Base-by-base conservation (phyloP, 2,329 filamentous ascomycete species). In the Xylariaceae sp. region DNA sequence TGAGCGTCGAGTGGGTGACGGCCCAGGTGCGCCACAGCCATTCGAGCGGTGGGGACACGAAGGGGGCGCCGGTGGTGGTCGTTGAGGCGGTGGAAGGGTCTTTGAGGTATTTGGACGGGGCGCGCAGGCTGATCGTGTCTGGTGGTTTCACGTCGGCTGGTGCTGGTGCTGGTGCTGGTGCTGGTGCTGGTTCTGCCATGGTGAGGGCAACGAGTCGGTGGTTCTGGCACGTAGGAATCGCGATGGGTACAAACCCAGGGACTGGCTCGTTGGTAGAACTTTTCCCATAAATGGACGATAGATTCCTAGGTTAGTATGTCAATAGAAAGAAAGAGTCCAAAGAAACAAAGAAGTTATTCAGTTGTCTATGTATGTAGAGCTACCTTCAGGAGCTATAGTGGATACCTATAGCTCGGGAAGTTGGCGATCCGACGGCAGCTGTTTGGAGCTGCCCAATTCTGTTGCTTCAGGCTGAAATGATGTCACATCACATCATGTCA, bases 1-100 rank as follows among this genome's bases (percentile, higher is more conserved):
- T 76, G 10, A 92, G 83, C 4, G 88, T 90, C 3, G 86, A 89
- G 75, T 91, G 88, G 10, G 88, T 90, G 54, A 92, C 88, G 65
- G 82, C 76, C 89, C 89, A 92, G 56, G 84, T 89, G 57, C 86
- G 79, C 50, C 79, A 74, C 44, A 91, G 81, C 80, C 83, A 89
- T 54, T 80, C 73, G 21, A 85, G 71, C 2, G 81, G 69, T 3
- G 86, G 85, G 1, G 77, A 61, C 14, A 71, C 57, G 70, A 76
- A 76, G 46, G 70, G 32, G 3, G 61, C 52, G 40, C 69, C 57
- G 40, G 59, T 54, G 2, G 65, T 52, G 21, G 60, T 60, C 20
- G 68, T 59, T 40, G 62, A 26, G 55, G 65, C 48, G 50, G 72
- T 46, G 44, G 71, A 54, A 2, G 60, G 48, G 40, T 59, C 52